These are phyloP conservation scores for Thymus quinquecostatus DNA, from an alignment of 257 asterid genomes.

Conservation along the genomic window DNA sequence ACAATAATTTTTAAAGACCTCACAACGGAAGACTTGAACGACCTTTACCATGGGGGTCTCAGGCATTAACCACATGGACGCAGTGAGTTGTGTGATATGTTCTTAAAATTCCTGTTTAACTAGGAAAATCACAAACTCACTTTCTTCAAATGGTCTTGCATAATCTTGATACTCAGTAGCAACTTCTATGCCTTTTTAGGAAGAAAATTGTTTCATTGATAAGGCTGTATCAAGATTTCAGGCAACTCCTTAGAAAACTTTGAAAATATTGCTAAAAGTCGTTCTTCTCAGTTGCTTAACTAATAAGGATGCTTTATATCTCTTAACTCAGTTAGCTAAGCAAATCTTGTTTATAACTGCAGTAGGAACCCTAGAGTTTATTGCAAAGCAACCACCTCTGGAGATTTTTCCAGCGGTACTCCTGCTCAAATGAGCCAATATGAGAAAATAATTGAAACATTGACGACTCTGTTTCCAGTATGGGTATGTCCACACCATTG, in stretches of 20 bases:
- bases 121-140: no score
- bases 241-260: no score
- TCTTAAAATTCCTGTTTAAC: background rate
- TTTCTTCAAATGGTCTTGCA: no score
- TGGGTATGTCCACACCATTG: conserved; percentile 67
- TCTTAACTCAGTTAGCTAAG: background rate
- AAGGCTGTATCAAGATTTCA: background rate
- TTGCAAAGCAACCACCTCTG: conserved; percentile 80
- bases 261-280: no score
- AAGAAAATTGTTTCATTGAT: no score
- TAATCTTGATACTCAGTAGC: no score
- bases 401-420: conserved; percentile 62
- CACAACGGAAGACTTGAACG: no score
- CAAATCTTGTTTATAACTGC: conserved; percentile 22
- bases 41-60: no score
- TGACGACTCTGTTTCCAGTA: conserved; percentile 90
- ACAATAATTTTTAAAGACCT: no score
- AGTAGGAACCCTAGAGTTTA: conserved; percentile 48
- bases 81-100: background rate
- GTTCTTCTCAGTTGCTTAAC: background rate
- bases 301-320: conserved; percentile 2
- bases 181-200: no score
- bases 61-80: no score
- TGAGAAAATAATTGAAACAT: conserved; percentile 82
- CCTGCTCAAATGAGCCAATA: conserved; percentile 68